These are phyloP conservation scores for Kwoniella europaea DNA, from an alignment of 768 basidiomycete species.

Conservation along the genomic window DNA sequence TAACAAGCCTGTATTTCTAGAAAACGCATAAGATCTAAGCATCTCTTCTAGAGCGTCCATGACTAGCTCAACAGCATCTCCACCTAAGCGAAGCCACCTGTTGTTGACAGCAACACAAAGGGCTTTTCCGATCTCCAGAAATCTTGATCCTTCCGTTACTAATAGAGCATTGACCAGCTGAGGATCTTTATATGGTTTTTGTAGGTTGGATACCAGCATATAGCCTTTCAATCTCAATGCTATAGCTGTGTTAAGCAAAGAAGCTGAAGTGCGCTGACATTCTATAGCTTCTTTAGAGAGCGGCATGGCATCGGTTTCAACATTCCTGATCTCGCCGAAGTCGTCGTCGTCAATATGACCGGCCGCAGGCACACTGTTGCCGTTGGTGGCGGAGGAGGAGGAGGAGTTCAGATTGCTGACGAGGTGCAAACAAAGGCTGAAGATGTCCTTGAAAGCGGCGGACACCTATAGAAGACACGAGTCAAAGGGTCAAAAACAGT, in stretches of 20 bases:
- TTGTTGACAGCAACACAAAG: slow-evolving; percentile 66
- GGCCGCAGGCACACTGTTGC: slow-evolving; percentile 6
- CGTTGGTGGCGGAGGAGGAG: not conserved
- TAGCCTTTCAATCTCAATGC: slow-evolving; percentile 35
- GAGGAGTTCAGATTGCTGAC: slow-evolving; percentile 6
- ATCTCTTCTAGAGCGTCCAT: slow-evolving; percentile 66
- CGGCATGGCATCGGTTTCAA: slow-evolving; percentile 49
- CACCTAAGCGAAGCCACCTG: slow-evolving; percentile 65
- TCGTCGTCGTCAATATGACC: slow-evolving; percentile 43
- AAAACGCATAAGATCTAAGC: slow-evolving; percentile 65
- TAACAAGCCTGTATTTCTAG: slow-evolving; percentile 65
- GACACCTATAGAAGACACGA: slow-evolving; percentile 8
- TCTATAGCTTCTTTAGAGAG: slow-evolving; percentile 42
- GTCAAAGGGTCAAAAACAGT: not conserved
- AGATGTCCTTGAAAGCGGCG: slow-evolving; percentile 20
- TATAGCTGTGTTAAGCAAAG: slow-evolving; percentile 26
- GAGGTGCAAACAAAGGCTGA: slow-evolving; percentile 13
- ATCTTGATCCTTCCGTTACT: slow-evolving; percentile 62
- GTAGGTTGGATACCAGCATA: slow-evolving; percentile 16
- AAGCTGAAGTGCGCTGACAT: slow-evolving; percentile 28
- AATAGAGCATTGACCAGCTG: slow-evolving; percentile 49
- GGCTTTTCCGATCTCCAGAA: slow-evolving; percentile 67
- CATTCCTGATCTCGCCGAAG: slow-evolving; percentile 49
- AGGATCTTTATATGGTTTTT: slow-evolving; percentile 31
- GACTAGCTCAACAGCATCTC: slow-evolving; percentile 64